These are phyloP conservation scores for Nemania serpens DNA, from an alignment of 2,329 filamentous ascomycete genomes.

Conservation along the genomic window DNA sequence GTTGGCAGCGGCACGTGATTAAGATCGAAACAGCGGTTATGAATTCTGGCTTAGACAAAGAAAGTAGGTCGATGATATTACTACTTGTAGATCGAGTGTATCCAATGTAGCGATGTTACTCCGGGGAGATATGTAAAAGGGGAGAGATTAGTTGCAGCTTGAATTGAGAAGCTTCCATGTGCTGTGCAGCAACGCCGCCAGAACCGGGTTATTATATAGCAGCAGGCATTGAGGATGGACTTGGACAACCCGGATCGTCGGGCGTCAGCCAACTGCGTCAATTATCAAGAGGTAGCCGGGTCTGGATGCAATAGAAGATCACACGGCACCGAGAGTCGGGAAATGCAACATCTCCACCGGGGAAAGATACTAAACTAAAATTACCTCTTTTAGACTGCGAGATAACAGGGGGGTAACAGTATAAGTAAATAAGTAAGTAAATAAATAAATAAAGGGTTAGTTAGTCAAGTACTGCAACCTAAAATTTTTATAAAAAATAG, in stretches of 20 bases:
- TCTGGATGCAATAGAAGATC: not conserved
- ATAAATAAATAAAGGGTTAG: too few relatives aligned
- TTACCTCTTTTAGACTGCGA: too few relatives aligned
- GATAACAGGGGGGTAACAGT: not conserved
- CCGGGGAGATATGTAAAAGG: not conserved
- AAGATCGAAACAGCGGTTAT: not conserved
- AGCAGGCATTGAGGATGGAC: not conserved
- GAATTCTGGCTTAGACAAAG: not conserved
- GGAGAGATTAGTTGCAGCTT: not conserved
- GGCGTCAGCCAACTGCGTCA: constrained; percentile 6
- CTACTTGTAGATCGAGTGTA: not conserved
- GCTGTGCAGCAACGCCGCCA: not conserved
- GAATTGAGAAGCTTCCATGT: not conserved
- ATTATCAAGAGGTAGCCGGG: constrained; percentile 1
- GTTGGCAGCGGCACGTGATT: not conserved
- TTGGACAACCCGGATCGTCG: not conserved
- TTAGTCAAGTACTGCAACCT: too few relatives aligned
- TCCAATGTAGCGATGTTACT: too few relatives aligned
- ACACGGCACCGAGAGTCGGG: constrained; percentile 37
- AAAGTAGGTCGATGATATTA: not conserved
- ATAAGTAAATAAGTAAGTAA: not conserved
- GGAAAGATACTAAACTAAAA: not conserved
- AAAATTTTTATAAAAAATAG: too few relatives aligned
- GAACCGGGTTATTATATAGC: constrained; percentile 16
- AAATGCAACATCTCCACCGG: constrained; percentile 28